Conservation (phyloP, 768 basidiomycete species). For the Russula sp. region DNA sequence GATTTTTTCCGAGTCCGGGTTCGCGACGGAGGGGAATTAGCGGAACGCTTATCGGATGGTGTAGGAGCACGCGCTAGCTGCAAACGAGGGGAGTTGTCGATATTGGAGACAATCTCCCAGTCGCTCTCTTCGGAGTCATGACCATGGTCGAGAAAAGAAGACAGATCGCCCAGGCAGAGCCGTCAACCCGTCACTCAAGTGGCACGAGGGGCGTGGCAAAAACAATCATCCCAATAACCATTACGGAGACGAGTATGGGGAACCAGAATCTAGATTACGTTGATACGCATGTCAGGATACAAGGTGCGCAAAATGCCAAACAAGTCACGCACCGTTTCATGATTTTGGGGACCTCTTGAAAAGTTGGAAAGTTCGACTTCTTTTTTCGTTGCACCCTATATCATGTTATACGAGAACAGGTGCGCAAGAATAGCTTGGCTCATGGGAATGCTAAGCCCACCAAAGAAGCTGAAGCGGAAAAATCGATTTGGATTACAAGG, state of each 20-base stretch:
- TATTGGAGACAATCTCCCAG: constrained; percentile 28
- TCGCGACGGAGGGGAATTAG: constrained; percentile 27
- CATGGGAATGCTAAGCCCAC: constrained; percentile 67
- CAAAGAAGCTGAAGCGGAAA: constrained; percentile 51
- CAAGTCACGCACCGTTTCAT: constrained; percentile 43
- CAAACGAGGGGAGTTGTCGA: background rate
- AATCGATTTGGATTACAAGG: background rate
- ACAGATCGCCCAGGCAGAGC: constrained; percentile 65
- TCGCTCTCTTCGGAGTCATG: constrained; percentile 33
- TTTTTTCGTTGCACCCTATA: constrained; percentile 70
- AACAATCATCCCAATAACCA: constrained; percentile 53
- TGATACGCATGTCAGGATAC: background rate
- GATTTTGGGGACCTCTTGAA: constrained; percentile 85
- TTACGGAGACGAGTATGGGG: constrained; percentile 49
- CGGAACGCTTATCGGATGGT: constrained; percentile 41
- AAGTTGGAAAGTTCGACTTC: constrained; percentile 87
- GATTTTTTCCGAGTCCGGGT: constrained; percentile 4
- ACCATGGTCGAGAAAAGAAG: constrained; percentile 54
- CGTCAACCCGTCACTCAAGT: constrained; percentile 56
- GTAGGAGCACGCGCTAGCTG: constrained; percentile 27
- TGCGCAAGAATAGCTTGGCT: constrained; percentile 60
- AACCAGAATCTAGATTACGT: constrained; percentile 47
- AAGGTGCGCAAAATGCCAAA: background rate
- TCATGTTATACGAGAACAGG: constrained; percentile 70
- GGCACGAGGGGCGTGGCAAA: constrained; percentile 51